Conservation (phyloP, 176 grass and related monocot genomes). For the Dactylis glomerata region DNA sequence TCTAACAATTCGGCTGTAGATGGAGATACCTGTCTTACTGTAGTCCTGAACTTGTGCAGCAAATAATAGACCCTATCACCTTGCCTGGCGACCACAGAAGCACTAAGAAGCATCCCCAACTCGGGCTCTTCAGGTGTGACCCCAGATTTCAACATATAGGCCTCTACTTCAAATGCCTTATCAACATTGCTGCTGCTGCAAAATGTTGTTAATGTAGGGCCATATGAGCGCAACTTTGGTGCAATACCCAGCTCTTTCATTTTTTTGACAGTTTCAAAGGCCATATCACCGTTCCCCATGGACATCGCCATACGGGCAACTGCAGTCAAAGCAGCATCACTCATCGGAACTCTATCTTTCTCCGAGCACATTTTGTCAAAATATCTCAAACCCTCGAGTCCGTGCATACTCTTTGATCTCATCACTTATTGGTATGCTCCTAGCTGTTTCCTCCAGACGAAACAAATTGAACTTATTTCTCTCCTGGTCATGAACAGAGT, state of each 20-base stretch:
- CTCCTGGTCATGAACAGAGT: background rate
- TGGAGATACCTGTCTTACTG: slow-evolving; percentile 57
- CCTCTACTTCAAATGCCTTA: slow-evolving; percentile 64
- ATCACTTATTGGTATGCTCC: slow-evolving; percentile 29
- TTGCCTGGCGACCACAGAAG: slow-evolving; percentile 31
- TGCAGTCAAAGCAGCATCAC: slow-evolving; percentile 61
- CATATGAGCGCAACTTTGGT: slow-evolving; percentile 53
- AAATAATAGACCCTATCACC: slow-evolving; percentile 64
- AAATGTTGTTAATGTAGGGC: slow-evolving; percentile 53
- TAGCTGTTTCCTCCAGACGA: background rate
- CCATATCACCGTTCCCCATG: slow-evolving; percentile 45
- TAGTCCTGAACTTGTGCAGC: slow-evolving; percentile 65
- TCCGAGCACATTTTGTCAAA: slow-evolving; percentile 46
- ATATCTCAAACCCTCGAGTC: slow-evolving; percentile 55
- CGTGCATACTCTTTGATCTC: slow-evolving; percentile 51
- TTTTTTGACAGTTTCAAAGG: slow-evolving; percentile 61
- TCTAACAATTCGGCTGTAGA: slow-evolving; percentile 43
- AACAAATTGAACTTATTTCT: background rate
- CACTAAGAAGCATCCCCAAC: slow-evolving; percentile 51
- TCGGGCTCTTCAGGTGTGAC: slow-evolving; percentile 58
- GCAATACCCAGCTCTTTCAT: slow-evolving; percentile 47
- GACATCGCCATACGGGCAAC: slow-evolving; percentile 58
- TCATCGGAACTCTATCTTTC: slow-evolving; percentile 46
- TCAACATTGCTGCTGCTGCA: slow-evolving; percentile 59
- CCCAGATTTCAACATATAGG: slow-evolving; percentile 53